These are phyloP conservation scores for Albugo candida DNA, from an alignment of 352 stramenopile genomes.

Conservation along the genomic window DNA sequence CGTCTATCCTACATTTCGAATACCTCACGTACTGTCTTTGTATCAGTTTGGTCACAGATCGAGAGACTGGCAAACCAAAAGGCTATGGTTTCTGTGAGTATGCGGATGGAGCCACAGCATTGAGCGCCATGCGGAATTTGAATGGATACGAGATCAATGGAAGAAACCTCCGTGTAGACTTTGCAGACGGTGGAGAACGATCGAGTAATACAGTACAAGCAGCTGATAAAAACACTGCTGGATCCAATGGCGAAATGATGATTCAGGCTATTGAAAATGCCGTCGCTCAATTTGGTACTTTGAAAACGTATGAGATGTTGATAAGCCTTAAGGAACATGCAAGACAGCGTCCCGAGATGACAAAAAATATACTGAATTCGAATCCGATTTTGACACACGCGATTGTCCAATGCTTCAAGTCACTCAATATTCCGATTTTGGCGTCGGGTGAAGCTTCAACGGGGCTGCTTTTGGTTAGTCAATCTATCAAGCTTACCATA, in stretches of 20 bases:
- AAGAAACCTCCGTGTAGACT: conserved; percentile 67
- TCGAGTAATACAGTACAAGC: conserved; percentile 3
- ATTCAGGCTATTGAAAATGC: conserved; percentile 64
- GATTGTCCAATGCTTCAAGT: conserved; percentile 74
- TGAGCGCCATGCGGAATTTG: conserved; percentile 72
- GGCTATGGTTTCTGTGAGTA: conserved; percentile 79
- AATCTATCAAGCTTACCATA: conserved; percentile 1
- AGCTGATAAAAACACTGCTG: conserved; percentile 13
- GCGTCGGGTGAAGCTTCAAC: conserved; percentile 27
- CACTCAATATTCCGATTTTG: conserved; percentile 61
- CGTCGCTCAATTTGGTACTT: conserved; percentile 35
- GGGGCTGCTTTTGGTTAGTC: conserved; percentile 20
- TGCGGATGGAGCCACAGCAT: conserved; percentile 53
- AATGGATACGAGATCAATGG: conserved; percentile 75
- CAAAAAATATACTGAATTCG: conserved; percentile 47
- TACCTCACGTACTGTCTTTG: not conserved
- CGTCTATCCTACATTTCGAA: not conserved
- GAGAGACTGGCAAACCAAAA: conserved; percentile 69
- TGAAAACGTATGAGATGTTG: conserved; percentile 77
- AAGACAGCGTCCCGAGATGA: conserved; percentile 48
- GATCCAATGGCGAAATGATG: conserved; percentile 50
- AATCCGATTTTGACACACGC: conserved; percentile 68
- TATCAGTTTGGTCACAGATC: conserved; percentile 54
- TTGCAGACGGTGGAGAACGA: conserved; percentile 55
- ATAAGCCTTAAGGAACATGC: conserved; percentile 59